These are phyloP conservation scores for Lentinus polychrous DNA, from an alignment of 1,284 basidiomycete genomes.

Conservation along the genomic window DNA sequence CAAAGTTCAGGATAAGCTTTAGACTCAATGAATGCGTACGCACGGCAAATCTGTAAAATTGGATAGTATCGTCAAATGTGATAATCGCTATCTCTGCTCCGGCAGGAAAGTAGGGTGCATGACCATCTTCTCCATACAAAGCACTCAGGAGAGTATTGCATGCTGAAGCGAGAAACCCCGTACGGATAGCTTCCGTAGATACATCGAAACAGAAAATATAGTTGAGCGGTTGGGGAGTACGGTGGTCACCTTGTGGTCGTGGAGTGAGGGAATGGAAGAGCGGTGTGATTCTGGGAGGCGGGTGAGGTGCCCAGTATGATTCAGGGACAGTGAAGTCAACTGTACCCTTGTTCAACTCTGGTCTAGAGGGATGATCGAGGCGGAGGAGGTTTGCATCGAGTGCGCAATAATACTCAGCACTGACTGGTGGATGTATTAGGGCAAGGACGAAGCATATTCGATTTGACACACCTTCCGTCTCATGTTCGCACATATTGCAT, in stretches of 20 bases:
- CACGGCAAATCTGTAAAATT: conserved; percentile 90
- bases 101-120: conserved; percentile 43
- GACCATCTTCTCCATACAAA: conserved; percentile 60
- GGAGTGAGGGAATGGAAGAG: conserved; percentile 46
- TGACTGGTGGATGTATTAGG: conserved; percentile 40
- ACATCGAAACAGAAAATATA: conserved; percentile 92
- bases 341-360: conserved; percentile 88
- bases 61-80: conserved; percentile 79
- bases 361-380: conserved; percentile 77
- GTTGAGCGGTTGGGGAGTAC: conserved; percentile 65
- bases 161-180: conserved; percentile 70
- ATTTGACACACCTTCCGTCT: conserved; percentile 67
- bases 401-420: conserved; percentile 81
- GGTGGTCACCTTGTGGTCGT: conserved; percentile 28
- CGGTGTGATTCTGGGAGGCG: conserved; percentile 44
- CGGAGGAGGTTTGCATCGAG: conserved; percentile 78
- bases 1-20: conserved; percentile 6
- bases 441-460: not conserved
- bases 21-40: conserved; percentile 25
- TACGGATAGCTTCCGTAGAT: conserved; percentile 62
- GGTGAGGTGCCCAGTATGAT: conserved; percentile 84
- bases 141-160: conserved; percentile 62
- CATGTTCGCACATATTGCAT: conserved; percentile 86
- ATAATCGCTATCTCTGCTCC: conserved; percentile 67
- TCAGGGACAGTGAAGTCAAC: conserved; percentile 86